Evolutionary conservation across 1,284 basidiomycete species (phyloP).

Genomic region (Rhodofomes roseus): DNA sequence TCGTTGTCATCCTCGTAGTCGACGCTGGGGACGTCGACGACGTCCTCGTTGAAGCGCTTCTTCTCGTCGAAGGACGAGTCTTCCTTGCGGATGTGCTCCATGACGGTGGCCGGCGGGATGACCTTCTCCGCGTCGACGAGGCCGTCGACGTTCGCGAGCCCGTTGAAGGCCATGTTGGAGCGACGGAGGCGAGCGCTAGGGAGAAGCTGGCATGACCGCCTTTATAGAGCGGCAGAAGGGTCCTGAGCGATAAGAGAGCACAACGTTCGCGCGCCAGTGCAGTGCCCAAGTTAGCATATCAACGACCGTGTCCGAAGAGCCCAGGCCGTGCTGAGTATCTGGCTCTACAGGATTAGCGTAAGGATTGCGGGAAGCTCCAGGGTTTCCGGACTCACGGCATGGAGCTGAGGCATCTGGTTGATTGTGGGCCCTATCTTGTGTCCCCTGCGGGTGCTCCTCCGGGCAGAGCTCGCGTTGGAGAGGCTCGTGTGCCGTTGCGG

Average conservation of each 20-base stretch:
- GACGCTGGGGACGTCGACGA: slow-evolving; percentile 2
- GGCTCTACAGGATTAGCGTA: too few species aligned
- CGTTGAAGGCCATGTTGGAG: background rate
- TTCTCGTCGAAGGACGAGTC: slow-evolving; percentile 8
- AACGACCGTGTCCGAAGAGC: too few species aligned
- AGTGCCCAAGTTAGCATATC: background rate
- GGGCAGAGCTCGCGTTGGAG: too few species aligned
- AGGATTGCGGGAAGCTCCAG: too few species aligned
- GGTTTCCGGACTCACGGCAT: too few species aligned
- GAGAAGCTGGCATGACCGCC: background rate
- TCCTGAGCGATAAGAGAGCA: background rate
- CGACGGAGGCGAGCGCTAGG: background rate
- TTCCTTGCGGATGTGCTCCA: slow-evolving; percentile 3
- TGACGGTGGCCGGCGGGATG: background rate
- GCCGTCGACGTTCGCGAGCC: background rate
- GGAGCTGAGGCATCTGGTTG: too few species aligned
- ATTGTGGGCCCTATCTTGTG: too few species aligned
- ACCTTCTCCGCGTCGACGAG: background rate
- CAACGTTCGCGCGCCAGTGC: background rate
- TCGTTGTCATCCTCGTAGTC: slow-evolving; percentile 12
- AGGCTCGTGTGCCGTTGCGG: too few species aligned
- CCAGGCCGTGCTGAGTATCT: too few species aligned
- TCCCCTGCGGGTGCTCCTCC: too few species aligned
- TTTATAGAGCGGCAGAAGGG: background rate
- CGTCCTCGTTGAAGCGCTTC: slow-evolving; percentile 6